Base-by-base conservation (phyloP, 768 basidiomycete species). In the Rhizopogon roseolus region DNA sequence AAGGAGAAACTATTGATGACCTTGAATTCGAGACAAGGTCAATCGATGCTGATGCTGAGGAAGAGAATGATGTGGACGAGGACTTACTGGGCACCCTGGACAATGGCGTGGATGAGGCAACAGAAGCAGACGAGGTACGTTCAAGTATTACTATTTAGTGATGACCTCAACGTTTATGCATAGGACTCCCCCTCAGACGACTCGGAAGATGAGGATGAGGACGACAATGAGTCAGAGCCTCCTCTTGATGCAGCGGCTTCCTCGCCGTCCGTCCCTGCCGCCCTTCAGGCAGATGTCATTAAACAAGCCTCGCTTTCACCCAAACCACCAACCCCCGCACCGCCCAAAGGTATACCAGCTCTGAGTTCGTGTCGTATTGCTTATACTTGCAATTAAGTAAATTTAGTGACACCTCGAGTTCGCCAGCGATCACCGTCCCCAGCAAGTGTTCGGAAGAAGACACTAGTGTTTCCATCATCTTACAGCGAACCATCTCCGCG, bases 91-190 rank as follows among this genome's bases (percentile, higher is more conserved):
- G 81, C 42, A 81, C 78, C 13, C 76, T 84, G 56, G 79, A 80
- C 34, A 73, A 67, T 10, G 75, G 74, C 17, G 71, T 76, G 59
- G 85, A 87, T 57, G 86, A 88, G 41, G 84, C 73, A 6, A 81
- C 84, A 0, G 88, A 89, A 54, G 84, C 72, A 49, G 86, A 86
- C 51, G 88, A 88, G 66, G 89, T 90, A 66, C 60, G 83, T 74
- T 28, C 44, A 29, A 13, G 11, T 40, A 32, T 13, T 39, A n/a
- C 32, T 50, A 53, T 25, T 41, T 16, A 34, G 52, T 57, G 3
- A 1, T 22, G 22, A 22, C 22, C 22, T 57, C 55, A 50, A 42
- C 45, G 22, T 22, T 22, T 22, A 54, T 19, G 16, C 41, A 48
- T 58, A 85, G 79, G 84, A 86, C 27, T 80, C 84, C 25, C 73